Base-by-base conservation (phyloP, 768 basidiomycete species). In the Ramaria sp. region DNA sequence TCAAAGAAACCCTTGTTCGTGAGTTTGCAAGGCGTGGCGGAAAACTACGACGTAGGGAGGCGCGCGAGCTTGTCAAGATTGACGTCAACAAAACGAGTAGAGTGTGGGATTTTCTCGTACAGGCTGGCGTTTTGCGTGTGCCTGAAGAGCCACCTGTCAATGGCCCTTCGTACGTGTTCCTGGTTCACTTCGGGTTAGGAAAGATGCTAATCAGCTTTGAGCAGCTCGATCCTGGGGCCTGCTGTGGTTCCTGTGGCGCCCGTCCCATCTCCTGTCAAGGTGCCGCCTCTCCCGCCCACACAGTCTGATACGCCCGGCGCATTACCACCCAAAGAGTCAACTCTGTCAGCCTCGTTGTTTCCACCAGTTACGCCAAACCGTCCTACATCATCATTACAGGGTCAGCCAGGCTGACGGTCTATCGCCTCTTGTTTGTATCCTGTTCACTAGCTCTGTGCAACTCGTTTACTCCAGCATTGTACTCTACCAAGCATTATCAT, bases 1-100 rank as follows among this genome's bases (percentile, higher is more conserved):
- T 98, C 70, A 99, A 99, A 66, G 92, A 96, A 67, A 90, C 87
- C 4, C 79, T 96, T 39, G 83, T 99, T 28, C 81, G 92, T 30
- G 95, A 98, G 71, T 96, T 91, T 61, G 90, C 89, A 1, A 77
- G 91, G 25, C 75, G 92, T 52, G 86, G 88, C 20, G 94, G 94
- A 10, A 87, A 88, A 65, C 75, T 97, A 42, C 85, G 88, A 48
- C 78, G 88, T 28, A 76, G 92, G 51, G 92, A 96, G 66, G 91
- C 92, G 10, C 78, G 88, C 49, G 89, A 90, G 66, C 73, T 95
- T 57, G 83, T 94, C 60, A 92, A 90, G 68, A 89, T 96, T 58
- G 92, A 93, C 65, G 88, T 90, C 58, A 89, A 90, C 67, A 95
- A 96, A 69, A 92, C 89, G 1, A 85, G 83, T 67, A 75, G 87